phyloP scores from a whole-genome alignment of 352 stramenopile genomes.

The Globisporangium perplexum region DNA sequence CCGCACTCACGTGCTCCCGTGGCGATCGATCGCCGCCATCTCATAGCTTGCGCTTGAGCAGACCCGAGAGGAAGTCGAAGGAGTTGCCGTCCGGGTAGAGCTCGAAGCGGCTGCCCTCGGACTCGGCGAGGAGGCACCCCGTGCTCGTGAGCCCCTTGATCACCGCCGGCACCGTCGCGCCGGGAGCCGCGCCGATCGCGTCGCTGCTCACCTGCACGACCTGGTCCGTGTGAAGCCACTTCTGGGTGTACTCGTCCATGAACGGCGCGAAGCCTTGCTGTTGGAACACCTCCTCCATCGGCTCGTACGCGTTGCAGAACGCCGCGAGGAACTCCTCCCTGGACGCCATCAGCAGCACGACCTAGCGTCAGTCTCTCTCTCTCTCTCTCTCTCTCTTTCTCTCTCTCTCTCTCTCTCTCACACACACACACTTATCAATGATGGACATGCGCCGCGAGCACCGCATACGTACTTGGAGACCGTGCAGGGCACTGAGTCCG shows the following conservation, averaged over 20 bases:
- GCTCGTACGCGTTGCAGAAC: conserved; percentile 86
- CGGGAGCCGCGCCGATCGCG: conserved; percentile 12
- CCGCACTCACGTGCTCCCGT: no score
- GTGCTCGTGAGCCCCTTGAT: conserved; percentile 79
- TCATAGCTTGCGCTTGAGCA: conserved; percentile 84
- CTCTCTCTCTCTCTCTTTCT: no score
- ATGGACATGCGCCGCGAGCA: background rate
- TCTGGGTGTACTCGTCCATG: conserved; percentile 71
- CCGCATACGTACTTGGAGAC: conserved; percentile 60
- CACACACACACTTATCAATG: no score
- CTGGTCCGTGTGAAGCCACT: conserved; percentile 84
- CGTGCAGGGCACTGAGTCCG: conserved; percentile 41
- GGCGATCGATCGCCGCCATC: no score
- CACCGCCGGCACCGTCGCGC: conserved; percentile 38
- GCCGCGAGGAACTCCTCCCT: conserved; percentile 84
- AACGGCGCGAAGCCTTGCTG: conserved; percentile 83
- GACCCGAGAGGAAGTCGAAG: conserved; percentile 83
- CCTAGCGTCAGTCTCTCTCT: background rate
- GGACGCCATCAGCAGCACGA: background rate
- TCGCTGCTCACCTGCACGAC: conserved; percentile 68
- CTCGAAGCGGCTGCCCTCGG: conserved; percentile 62
- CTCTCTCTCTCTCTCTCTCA: no score
- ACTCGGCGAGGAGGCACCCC: conserved; percentile 73
- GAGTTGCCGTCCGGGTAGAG: conserved; percentile 89
- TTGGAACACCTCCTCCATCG: conserved; percentile 79